Evolutionary conservation across 306 rosid genomes (phyloP).

Genomic region (cucumber (Cucumis sativus)): DNA sequence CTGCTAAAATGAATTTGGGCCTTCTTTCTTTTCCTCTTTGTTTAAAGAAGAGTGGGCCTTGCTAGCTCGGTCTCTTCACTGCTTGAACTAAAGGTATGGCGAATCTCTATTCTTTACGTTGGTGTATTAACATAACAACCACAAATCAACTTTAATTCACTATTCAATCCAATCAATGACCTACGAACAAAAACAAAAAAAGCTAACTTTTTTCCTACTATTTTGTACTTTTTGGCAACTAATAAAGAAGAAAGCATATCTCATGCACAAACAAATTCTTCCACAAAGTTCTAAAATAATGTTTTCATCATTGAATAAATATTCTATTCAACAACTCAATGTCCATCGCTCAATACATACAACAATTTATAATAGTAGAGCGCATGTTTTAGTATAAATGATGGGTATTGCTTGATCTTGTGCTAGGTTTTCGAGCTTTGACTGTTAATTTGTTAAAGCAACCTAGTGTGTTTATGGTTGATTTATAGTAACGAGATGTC

Average conservation of each 20-base stretch:
- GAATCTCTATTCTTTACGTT: not conserved
- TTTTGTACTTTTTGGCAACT: not conserved
- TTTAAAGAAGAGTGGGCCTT: not conserved
- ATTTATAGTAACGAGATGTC: too few species aligned
- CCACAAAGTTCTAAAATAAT: not conserved
- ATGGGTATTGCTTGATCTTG: not conserved
- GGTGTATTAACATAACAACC: not conserved
- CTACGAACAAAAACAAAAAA: not conserved
- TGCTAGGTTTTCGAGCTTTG: not conserved
- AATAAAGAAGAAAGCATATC: not conserved
- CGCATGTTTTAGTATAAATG: not conserved
- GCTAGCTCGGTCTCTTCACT: not conserved
- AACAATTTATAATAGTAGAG: too few species aligned
- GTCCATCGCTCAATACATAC: too few species aligned
- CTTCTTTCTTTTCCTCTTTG: not conserved
- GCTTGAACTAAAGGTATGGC: not conserved
- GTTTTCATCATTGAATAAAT: not conserved
- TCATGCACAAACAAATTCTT: not conserved
- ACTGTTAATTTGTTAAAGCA: too few species aligned
- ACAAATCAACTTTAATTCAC: not conserved
- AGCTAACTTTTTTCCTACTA: not conserved
- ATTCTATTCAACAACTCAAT: not conserved
- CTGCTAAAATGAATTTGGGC: not conserved
- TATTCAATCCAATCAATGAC: not conserved
- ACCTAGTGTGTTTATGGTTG: too few species aligned